Evolutionary conservation across 2,329 filamentous ascomycete genomes (phyloP).

Genomic region (Aspergillus candidus): DNA sequence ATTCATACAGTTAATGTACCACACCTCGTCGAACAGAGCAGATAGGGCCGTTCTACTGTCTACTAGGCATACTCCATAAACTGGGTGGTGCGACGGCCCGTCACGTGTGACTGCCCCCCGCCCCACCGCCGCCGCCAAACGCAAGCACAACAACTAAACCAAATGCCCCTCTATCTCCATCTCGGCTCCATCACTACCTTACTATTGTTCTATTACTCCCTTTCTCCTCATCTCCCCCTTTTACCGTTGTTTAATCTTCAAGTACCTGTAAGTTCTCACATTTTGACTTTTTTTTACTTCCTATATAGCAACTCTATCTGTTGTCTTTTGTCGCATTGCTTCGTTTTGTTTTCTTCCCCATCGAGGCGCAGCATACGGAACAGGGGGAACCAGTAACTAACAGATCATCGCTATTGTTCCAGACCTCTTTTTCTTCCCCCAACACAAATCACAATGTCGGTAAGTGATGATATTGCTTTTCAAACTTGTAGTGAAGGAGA

Average conservation of each 20-base stretch:
- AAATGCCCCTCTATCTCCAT: conserved; percentile 32
- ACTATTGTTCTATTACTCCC: conserved; percentile 6
- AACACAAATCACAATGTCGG: conserved; percentile 29
- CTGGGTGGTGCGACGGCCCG: conserved; percentile 15
- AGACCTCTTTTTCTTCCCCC: conserved; percentile 15
- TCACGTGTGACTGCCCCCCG: conserved; percentile 18
- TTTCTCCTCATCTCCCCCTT: conserved; percentile 6
- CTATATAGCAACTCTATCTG: no score
- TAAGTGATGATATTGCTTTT: conserved; percentile 16
- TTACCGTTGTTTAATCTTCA: conserved; percentile 1
- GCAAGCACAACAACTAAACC: conserved; percentile 25
- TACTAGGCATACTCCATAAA: not conserved
- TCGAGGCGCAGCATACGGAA: not conserved
- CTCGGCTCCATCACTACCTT: conserved; percentile 10
- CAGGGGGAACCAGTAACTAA: conserved; percentile 17
- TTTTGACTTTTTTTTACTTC: conserved; percentile 4
- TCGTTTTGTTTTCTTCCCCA: not conserved
- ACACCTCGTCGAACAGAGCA: no score
- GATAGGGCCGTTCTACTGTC: no score
- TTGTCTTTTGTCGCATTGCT: not conserved
- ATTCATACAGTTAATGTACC: no score
- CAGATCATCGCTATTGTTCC: conserved; percentile 20
- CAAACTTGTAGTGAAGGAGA: not conserved
- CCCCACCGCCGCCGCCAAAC: conserved; percentile 22
- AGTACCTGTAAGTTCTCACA: not conserved